Percentiles rank a stretch among this genome's conserved stretches.
Evolutionary conservation across 495 filamentous ascomycete genomes (phyloP).

Genomic region (Haplographium delicatum): DNA sequence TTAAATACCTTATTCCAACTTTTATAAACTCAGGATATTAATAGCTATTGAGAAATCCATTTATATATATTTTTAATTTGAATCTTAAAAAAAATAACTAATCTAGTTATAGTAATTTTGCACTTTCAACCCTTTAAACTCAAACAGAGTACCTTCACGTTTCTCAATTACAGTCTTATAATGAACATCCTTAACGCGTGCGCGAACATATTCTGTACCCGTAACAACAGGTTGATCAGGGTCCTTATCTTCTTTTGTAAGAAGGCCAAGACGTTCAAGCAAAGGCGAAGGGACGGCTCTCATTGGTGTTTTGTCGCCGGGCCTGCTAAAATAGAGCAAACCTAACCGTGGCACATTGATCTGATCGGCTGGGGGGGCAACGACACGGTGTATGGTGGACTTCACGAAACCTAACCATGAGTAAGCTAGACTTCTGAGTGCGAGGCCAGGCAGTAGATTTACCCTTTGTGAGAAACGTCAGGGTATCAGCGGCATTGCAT

Average conservation of each 20-base stretch:
- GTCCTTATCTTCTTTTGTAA: conserved; percentile 33
- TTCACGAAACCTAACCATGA: conserved; percentile 37
- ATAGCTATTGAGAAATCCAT: too few relatives aligned
- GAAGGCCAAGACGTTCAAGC: conserved; percentile 38
- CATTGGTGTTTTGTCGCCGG: conserved; percentile 37
- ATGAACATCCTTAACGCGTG: conserved; percentile 41
- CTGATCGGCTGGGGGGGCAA: conserved; percentile 44
- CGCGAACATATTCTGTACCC: conserved; percentile 43
- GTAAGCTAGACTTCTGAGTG: conserved; percentile 14
- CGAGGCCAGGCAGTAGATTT: neutral
- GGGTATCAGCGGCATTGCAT: conserved; percentile 46
- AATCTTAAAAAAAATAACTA: too few relatives aligned
- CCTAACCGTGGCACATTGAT: conserved; percentile 46
- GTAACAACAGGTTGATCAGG: conserved; percentile 26
- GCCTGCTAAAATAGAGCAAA: conserved; percentile 43
- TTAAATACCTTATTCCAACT: too few relatives aligned
- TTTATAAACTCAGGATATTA: too few relatives aligned
- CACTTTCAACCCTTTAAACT: neutral
- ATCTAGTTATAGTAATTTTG: neutral
- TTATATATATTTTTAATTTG: too few relatives aligned
- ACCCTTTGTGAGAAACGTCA: conserved; percentile 34
- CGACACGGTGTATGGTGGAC: conserved; percentile 46
- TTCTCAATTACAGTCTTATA: neutral
- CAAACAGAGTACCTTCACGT: neutral
- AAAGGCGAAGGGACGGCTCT: conserved; percentile 38